Base-by-base conservation (phyloP, 306 rosid species). In the Rosa rugosa region DNA sequence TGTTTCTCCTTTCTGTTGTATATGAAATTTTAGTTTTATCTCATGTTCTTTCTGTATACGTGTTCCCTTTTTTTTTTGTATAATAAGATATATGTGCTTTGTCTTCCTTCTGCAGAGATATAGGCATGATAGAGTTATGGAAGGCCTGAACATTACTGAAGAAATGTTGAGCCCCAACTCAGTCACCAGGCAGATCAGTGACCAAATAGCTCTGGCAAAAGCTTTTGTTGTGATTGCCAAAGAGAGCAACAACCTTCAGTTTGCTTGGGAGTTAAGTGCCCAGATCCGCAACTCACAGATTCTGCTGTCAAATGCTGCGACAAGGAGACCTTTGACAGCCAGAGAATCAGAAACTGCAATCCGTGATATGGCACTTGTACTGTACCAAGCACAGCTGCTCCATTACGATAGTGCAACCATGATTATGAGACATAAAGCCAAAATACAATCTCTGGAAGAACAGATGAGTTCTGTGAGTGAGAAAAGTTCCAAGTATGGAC, bases 231-330 rank as follows among this genome's bases (percentile, higher is more conserved):
- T 91, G 73, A 93, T 93, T 49, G 98, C 97, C 38, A 93, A 93
- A 80, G 97, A 93, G 76, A 93, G 90, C 63, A 93, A 87, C 76
- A 93, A 93, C 83, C 92, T 88, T 72, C 98, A 93, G 83, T 93
- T 93, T 91, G 98, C 98, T 38, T 93, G 98, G 98, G 98, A 93
- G 41, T 79, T 93, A 56, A 93, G 98, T 84, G 94, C 98, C 25
- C 97, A 93, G 85, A 93, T 93, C 83, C 94, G 96, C 62, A 91
- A 84, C 86, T 93, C 91, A 0, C 92, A 91, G 90, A 80, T 89
- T 79, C 91, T 93, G 34, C 94, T 93, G 81, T 91, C 98, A 74
- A 87, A 86, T 83, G 94, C 97, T 70, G 98, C 97, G 8, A 88
- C 90, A 64, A 89, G 94, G 83, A 87, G 94, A 72, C 97, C 97